A percentile compares a stretch with the other conserved stretches of the same genome.
phyloP scores from a whole-genome alignment of 139 green algal species.

The Chlamydomonas sp. region DNA sequence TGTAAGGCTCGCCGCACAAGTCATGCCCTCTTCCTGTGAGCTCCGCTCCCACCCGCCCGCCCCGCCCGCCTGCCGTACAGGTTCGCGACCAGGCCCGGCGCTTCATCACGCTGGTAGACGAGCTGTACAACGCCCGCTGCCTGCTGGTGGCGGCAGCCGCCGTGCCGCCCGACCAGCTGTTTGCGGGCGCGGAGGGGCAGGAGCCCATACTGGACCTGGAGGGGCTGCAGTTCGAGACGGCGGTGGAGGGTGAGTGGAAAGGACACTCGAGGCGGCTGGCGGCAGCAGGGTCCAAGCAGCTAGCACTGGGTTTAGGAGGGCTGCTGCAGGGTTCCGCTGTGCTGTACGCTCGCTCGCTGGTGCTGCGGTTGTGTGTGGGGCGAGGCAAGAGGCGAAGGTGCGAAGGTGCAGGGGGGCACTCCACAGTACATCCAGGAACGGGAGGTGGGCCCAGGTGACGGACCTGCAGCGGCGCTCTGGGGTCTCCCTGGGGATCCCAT shows the following conservation, averaged over 20 bases:
- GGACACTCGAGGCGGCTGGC: no score
- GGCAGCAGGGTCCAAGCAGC: no score
- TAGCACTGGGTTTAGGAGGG: no score
- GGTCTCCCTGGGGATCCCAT: no score
- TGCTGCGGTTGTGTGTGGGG: no score
- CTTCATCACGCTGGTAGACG: constrained; percentile 93
- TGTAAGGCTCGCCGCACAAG: not conserved
- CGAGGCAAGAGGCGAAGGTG: no score
- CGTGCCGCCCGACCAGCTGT: constrained; percentile 75
- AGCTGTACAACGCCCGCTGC: constrained; percentile 70
- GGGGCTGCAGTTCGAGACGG: constrained; percentile 85
- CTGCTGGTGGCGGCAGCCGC: constrained; percentile 71
- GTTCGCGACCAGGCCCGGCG: constrained; percentile 81
- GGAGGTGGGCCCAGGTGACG: no score
- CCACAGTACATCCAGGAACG: no score
- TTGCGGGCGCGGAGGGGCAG: constrained; percentile 50
- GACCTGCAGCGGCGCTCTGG: no score
- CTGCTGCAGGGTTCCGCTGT: no score
- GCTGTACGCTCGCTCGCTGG: no score
- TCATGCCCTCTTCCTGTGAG: not conserved
- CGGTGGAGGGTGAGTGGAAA: constrained; percentile 74
- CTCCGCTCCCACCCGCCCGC: not conserved
- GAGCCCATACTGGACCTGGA: constrained; percentile 81
- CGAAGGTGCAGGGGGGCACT: no score
- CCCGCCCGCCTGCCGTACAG: constrained; percentile 30